Percentiles rank a stretch among this genome's conserved stretches.
These are phyloP conservation scores for Discostella stelligeroides DNA, from an alignment of 108 stramenopile species.

Conservation along the genomic window DNA sequence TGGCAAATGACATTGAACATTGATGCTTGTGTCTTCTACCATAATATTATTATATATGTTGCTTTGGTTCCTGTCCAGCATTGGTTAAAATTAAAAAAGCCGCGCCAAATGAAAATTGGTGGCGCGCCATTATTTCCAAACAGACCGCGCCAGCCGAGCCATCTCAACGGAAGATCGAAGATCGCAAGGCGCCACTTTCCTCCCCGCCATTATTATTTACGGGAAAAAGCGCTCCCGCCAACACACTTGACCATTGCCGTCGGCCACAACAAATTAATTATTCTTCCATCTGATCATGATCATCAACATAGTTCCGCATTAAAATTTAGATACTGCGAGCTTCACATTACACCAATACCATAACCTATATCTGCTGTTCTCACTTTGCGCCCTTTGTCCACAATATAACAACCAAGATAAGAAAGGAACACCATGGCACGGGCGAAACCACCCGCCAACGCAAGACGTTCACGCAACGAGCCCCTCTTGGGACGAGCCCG, in stretches of 20 bases:
- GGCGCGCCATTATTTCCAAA: background rate
- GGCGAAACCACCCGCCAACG: conserved; percentile 40
- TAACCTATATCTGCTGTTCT: too few relatives aligned
- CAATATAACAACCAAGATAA: background rate
- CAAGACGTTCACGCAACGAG: conserved; percentile 35
- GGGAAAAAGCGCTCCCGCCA: background rate
- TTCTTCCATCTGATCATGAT: too few relatives aligned
- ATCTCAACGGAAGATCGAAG: conserved; percentile 7
- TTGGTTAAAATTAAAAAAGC: background rate
- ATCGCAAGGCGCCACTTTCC: background rate
- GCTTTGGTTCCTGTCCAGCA: too few relatives aligned
- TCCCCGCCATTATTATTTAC: conserved; percentile 1
- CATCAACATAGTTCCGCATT: too few relatives aligned
- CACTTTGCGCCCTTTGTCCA: too few relatives aligned
- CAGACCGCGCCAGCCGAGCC: background rate
- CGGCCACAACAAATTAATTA: too few relatives aligned
- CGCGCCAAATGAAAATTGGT: background rate
- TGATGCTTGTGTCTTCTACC: too few relatives aligned
- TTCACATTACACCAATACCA: too few relatives aligned
- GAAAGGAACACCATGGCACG: conserved; percentile 24
- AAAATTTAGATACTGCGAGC: too few relatives aligned
- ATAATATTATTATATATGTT: too few relatives aligned
- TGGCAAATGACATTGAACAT: too few relatives aligned
- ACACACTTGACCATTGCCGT: background rate
- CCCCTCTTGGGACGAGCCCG: conserved; percentile 34